Evolutionary conservation across 805 yeast species (phyloP).

Genomic region (Schwanniomyces vanrijiae): DNA sequence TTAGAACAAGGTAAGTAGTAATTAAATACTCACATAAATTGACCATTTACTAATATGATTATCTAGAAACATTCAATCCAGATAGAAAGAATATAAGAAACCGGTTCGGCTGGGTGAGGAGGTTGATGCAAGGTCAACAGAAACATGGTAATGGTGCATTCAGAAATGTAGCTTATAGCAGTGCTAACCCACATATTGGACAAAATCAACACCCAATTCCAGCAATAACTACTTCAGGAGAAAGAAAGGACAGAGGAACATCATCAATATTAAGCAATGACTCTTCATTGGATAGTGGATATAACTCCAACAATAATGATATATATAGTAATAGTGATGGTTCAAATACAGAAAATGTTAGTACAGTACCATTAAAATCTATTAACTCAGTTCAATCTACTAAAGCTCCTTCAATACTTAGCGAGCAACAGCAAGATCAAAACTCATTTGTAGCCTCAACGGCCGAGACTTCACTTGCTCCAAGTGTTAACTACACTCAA

Average conservation of each 20-base stretch:
- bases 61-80: not conserved
- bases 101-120: conserved; percentile 41
- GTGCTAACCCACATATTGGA: not conserved
- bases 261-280: conserved; percentile 4
- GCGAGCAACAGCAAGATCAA: conserved; percentile 30
- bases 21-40: not conserved
- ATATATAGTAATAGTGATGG: conserved; percentile 15
- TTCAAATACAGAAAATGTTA: conserved; percentile 36
- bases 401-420: conserved; percentile 38
- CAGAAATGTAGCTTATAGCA: not conserved
- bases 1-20: not conserved
- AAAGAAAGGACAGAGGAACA: not conserved
- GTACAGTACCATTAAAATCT: conserved; percentile 51
- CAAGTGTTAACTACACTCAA: conserved; percentile 25
- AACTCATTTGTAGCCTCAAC: conserved; percentile 43
- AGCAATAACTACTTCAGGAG: not conserved
- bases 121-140: conserved; percentile 39
- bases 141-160: conserved; percentile 11
- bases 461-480: conserved; percentile 51
- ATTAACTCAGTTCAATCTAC: conserved; percentile 41
- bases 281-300: conserved; percentile 6
- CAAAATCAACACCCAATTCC: not conserved
- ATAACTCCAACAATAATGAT: conserved; percentile 5
- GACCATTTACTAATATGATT: not conserved
- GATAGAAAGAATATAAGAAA: conserved; percentile 31